Evolutionary conservation across 495 filamentous ascomycete genomes (phyloP).

Genomic region (Cryomyces antarcticus): DNA sequence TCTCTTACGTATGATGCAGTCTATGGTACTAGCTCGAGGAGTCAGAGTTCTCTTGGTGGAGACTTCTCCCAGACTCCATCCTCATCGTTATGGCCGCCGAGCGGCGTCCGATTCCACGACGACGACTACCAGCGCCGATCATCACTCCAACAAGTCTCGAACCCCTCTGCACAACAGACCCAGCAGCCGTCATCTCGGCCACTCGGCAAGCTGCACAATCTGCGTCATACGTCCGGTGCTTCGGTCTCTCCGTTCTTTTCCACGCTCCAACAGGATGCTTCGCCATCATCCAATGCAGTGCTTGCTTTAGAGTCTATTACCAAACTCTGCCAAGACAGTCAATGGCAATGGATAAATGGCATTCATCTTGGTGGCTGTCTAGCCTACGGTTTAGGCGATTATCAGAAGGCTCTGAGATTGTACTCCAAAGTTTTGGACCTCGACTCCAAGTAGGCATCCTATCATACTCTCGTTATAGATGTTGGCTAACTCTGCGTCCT

Average conservation of each 20-base stretch:
- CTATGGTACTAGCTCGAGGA: too few relatives aligned
- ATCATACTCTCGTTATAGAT: neutral
- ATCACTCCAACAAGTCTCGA: neutral
- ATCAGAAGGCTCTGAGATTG: constrained; percentile 71
- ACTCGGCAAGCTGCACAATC: neutral
- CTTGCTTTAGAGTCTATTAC: constrained; percentile 62
- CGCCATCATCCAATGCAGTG: constrained; percentile 29
- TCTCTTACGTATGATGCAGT: too few relatives aligned
- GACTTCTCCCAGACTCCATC: neutral
- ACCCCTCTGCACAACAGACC: neutral
- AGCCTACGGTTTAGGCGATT: constrained; percentile 78
- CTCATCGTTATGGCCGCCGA: neutral
- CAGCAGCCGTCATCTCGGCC: neutral
- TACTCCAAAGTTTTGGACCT: constrained; percentile 69
- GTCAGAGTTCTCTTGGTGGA: too few relatives aligned
- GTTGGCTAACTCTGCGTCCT: constrained; percentile 11
- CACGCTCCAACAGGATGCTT: constrained; percentile 3
- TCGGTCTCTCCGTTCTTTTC: constrained; percentile 1
- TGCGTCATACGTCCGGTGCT: constrained; percentile 6
- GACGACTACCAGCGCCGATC: neutral
- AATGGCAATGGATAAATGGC: constrained; percentile 88
- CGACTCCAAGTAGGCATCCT: constrained; percentile 46
- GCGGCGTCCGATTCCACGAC: neutral
- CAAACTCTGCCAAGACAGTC: constrained; percentile 64
- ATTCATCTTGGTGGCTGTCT: constrained; percentile 87